phyloP scores from a whole-genome alignment of 345 rosid genomes.

The Rhizophora apiculata region DNA sequence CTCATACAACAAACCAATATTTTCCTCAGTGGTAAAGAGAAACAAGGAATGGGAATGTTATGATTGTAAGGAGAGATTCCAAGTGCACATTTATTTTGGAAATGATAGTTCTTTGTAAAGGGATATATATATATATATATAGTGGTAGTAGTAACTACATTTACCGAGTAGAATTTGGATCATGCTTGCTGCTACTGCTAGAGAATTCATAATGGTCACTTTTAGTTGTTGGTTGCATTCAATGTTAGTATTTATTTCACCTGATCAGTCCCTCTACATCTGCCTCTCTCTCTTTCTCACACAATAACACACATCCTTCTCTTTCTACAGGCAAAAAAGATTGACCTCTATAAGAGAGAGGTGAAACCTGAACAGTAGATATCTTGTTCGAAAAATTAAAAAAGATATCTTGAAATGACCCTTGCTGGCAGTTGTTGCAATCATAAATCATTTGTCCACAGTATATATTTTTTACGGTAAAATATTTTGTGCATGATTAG shows the following conservation, averaged over 20 bases:
- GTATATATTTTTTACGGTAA: too few species aligned
- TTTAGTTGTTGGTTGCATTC: slow-evolving; percentile 66
- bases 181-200: slow-evolving; percentile 23
- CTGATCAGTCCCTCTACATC: slow-evolving; percentile 18
- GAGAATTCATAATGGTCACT: slow-evolving; percentile 48
- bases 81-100: slow-evolving; percentile 20
- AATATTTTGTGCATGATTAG: too few species aligned
- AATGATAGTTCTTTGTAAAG: slow-evolving; percentile 9
- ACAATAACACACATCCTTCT: background rate
- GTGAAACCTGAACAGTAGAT: background rate
- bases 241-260: slow-evolving; percentile 43
- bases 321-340: background rate
- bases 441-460: too few species aligned
- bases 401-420: background rate
- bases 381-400: background rate
- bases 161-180: slow-evolving; percentile 44
- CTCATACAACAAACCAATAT: background rate
- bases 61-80: background rate
- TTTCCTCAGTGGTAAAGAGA: background rate
- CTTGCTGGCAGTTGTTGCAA: background rate
- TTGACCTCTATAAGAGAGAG: background rate
- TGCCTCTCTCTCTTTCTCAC: slow-evolving; percentile 6
- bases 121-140: slow-evolving; percentile 12
- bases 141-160: slow-evolving; percentile 11
- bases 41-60: slow-evolving; percentile 12